Evolutionary conservation across 192 early-diverging fungal genomes (phyloP).

Genomic region (Backusella mclennaniae): DNA sequence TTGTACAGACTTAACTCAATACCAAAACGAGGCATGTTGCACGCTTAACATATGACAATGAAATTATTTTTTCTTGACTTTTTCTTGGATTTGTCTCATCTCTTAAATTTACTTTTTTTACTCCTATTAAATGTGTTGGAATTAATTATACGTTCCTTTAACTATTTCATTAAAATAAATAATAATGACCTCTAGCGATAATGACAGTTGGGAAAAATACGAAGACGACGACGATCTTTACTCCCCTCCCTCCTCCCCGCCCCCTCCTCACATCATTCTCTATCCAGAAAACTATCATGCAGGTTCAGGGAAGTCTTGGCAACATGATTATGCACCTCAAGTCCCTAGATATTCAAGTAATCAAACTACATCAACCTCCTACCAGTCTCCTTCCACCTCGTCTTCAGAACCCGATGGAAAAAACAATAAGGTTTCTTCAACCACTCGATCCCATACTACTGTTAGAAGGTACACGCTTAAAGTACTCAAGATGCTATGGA

Average conservation of each 20-base stretch:
- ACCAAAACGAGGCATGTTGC: background rate
- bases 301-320: slow-evolving; percentile 7
- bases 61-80: background rate
- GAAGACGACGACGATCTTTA: slow-evolving; percentile 2
- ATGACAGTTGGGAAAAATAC: background rate
- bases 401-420: background rate
- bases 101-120: background rate
- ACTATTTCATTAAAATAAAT: background rate
- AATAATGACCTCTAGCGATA: background rate
- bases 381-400: background rate
- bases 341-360: background rate
- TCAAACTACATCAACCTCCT: background rate
- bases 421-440: background rate
- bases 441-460: background rate
- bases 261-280: slow-evolving; percentile 3
- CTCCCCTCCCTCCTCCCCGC: slow-evolving; percentile 1
- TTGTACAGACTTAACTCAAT: background rate
- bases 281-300: slow-evolving; percentile 7
- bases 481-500: background rate
- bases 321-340: slow-evolving; percentile 6
- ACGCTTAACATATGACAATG: slow-evolving; percentile 2
- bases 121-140: background rate
- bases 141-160: slow-evolving; percentile 5
- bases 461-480: background rate
- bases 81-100: background rate